phyloP scores from a whole-genome alignment of 495 filamentous ascomycete genomes.

The Cryomyces minteri region DNA sequence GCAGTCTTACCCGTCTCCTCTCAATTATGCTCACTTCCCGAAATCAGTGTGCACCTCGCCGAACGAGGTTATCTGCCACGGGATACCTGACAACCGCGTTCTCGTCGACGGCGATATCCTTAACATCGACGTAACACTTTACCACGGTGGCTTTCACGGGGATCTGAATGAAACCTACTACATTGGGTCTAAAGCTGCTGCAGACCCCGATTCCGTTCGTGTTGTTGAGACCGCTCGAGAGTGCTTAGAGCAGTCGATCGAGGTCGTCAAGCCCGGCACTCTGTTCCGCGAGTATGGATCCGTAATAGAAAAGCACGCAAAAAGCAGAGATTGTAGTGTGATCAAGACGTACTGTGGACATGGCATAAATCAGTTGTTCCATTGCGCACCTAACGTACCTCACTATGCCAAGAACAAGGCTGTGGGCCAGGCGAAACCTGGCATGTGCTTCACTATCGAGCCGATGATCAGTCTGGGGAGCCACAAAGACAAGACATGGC shows the following conservation, averaged over 20 bases:
- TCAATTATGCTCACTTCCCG: constrained; percentile 97
- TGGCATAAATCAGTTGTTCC: constrained; percentile 25
- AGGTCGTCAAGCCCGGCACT: too few species aligned
- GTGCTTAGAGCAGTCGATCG: constrained; percentile 21
- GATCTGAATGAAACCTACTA: constrained; percentile 29
- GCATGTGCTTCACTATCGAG: constrained; percentile 27
- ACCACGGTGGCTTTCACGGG: constrained; percentile 25
- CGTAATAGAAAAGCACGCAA: constrained; percentile 24
- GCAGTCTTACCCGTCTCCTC: constrained; percentile 89
- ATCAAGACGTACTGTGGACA: constrained; percentile 26
- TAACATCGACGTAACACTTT: constrained; percentile 25
- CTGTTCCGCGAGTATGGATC: constrained; percentile 23
- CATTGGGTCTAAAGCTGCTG: constrained; percentile 18
- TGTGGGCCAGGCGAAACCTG: constrained; percentile 23
- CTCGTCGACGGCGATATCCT: constrained; percentile 24
- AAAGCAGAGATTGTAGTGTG: constrained; percentile 17
- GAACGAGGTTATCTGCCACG: constrained; percentile 73
- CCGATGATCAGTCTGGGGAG: constrained; percentile 25
- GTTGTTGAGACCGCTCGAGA: constrained; percentile 21
- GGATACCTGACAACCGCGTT: constrained; percentile 23
- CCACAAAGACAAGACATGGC: constrained; percentile 25
- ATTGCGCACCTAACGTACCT: constrained; percentile 23
- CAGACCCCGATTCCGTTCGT: constrained; percentile 21
- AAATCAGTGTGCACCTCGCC: constrained; percentile 93
- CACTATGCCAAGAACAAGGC: constrained; percentile 30